Evolutionary conservation across 345 rosid genomes (phyloP).

Genomic region (Excoecaria agallocha): DNA sequence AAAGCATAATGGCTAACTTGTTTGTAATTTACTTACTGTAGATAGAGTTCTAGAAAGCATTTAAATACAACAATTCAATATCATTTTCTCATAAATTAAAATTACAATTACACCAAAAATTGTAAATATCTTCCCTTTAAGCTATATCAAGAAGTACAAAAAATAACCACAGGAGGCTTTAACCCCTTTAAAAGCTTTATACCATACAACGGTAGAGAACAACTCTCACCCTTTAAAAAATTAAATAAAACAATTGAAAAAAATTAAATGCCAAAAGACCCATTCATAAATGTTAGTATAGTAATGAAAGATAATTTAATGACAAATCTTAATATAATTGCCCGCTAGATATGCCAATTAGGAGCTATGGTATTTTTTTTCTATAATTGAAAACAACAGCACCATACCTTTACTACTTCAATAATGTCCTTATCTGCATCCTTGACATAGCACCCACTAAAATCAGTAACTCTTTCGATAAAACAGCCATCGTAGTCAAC

Average conservation of each 20-base stretch:
- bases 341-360: background rate
- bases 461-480: slow-evolving; percentile 68
- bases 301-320: no score
- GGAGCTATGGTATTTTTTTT: background rate
- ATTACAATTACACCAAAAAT: background rate
- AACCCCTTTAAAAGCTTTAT: no score
- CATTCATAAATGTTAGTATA: no score
- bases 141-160: no score
- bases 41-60: no score
- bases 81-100: no score
- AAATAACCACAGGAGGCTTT: no score
- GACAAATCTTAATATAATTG: background rate
- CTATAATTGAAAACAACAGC: slow-evolving; percentile 6
- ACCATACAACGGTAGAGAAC: no score
- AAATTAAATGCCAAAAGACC: background rate
- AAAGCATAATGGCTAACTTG: no score
- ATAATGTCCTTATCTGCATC: slow-evolving; percentile 88
- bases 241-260: background rate
- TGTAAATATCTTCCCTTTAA: background rate
- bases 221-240: background rate
- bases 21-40: no score
- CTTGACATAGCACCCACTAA: slow-evolving; percentile 74
- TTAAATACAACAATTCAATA: no score
- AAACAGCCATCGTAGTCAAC: slow-evolving; percentile 97
- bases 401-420: slow-evolving; percentile 78